phyloP scores from a whole-genome alignment of 371 early-diverging fungal species.

The Dinochytrium kinnereticum region DNA sequence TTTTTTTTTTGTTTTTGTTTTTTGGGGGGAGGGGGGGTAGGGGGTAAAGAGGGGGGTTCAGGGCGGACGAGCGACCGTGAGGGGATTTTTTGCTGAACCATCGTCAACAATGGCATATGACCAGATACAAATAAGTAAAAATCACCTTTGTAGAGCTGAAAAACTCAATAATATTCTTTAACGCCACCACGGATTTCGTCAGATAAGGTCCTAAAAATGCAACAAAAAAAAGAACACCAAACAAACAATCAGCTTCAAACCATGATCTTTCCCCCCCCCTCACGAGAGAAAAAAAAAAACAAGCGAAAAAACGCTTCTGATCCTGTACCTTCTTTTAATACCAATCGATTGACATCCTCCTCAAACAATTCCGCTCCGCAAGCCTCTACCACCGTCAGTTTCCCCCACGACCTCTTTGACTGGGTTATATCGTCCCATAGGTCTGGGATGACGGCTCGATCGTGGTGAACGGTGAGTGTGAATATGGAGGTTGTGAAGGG shows the following conservation, averaged over 20 bases:
- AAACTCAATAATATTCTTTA: slow-evolving; percentile 21
- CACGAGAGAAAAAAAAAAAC: no score
- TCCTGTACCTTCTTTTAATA: slow-evolving; percentile 22
- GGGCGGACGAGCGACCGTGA: no score
- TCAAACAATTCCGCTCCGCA: slow-evolving; percentile 20
- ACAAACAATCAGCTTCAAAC: no score
- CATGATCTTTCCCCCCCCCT: no score
- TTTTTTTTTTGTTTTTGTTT: no score
- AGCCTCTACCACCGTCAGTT: slow-evolving; percentile 22
- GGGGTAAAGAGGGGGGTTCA: background rate
- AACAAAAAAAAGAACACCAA: background rate
- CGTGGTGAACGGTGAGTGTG: background rate
- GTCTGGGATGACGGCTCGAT: background rate
- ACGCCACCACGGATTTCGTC: slow-evolving; percentile 10
- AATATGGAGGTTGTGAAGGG: background rate
- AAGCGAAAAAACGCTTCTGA: no score
- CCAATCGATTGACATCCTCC: slow-evolving; percentile 18
- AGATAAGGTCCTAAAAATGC: slow-evolving; percentile 17
- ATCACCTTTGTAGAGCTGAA: slow-evolving; percentile 15
- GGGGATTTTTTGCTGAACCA: no score
- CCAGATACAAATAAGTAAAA: background rate
- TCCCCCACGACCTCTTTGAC: background rate
- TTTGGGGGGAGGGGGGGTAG: background rate
- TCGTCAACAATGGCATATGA: no score
- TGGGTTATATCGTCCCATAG: background rate